These are phyloP conservation scores for Penicillium paradoxum DNA, from an alignment of 495 filamentous ascomycete genomes.

Conservation along the genomic window DNA sequence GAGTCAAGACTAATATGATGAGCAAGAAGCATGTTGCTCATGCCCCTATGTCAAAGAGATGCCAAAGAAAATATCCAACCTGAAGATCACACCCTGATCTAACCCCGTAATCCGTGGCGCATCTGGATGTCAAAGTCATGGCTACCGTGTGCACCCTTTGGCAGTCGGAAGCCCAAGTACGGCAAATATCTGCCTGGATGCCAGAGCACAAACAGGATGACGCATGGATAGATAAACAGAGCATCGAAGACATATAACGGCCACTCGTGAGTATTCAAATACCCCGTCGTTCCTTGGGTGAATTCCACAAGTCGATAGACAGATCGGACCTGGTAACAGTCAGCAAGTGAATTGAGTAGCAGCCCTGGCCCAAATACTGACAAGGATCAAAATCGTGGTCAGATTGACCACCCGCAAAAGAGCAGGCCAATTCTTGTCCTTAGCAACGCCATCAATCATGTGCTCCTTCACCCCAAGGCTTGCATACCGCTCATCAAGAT, in stretches of 20 bases:
- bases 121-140: not conserved
- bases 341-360: not conserved
- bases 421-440: slow-evolving; percentile 44
- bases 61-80: too few relatives aligned
- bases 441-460: slow-evolving; percentile 25
- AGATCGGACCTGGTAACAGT: slow-evolving; percentile 43
- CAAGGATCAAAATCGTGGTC: slow-evolving; percentile 50
- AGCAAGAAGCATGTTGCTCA: too few relatives aligned
- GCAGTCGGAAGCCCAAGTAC: slow-evolving; percentile 31
- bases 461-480: slow-evolving; percentile 24
- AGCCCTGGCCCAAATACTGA: slow-evolving; percentile 14
- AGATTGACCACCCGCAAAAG: slow-evolving; percentile 50
- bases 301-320: slow-evolving; percentile 63
- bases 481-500: slow-evolving; percentile 25
- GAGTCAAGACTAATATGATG: too few relatives aligned
- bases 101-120: not conserved
- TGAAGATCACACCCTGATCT: not conserved
- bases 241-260: slow-evolving; percentile 60
- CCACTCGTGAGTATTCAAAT: slow-evolving; percentile 51
- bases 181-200: slow-evolving; percentile 45
- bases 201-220: slow-evolving; percentile 47
- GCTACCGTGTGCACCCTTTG: slow-evolving; percentile 5
- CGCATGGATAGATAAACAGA: slow-evolving; percentile 47
- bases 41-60: too few relatives aligned
- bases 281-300: slow-evolving; percentile 47